These are phyloP conservation scores for Musa balbisiana DNA, from an alignment of 202 grass and related monocot species.

Conservation along the genomic window DNA sequence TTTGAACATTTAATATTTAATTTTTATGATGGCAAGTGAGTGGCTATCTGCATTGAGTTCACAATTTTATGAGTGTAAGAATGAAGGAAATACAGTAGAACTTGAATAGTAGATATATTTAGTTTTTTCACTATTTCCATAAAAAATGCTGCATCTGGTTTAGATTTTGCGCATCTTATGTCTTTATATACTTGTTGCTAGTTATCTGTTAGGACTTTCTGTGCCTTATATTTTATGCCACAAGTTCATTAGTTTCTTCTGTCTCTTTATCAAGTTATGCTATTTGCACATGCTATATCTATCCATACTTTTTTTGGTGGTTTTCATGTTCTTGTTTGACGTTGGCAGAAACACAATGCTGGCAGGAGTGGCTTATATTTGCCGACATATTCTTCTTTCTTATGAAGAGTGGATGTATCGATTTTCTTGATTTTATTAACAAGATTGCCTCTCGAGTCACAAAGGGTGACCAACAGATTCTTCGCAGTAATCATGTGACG, in stretches of 20 bases:
- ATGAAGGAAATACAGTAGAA: not conserved
- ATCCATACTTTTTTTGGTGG: not conserved
- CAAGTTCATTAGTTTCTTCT: not conserved
- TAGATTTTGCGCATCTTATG: not conserved
- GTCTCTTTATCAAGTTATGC: not conserved
- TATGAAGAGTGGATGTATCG: slow-evolving; percentile 97
- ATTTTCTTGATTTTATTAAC: slow-evolving; percentile 97
- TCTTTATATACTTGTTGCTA: not conserved
- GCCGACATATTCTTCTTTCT: slow-evolving; percentile 98
- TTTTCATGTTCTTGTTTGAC: slow-evolving; percentile 10
- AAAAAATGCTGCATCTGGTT: not conserved
- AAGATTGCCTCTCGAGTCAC: slow-evolving; percentile 75
- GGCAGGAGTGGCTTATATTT: slow-evolving; percentile 97
- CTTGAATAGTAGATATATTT: not conserved
- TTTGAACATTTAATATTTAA: not conserved
- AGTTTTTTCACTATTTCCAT: not conserved
- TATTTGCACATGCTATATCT: not conserved
- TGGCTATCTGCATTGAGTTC: not conserved
- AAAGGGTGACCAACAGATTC: slow-evolving; percentile 71
- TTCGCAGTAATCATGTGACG: slow-evolving; percentile 89
- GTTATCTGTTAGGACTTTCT: not conserved
- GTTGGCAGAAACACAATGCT: slow-evolving; percentile 75
- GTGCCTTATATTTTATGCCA: not conserved
- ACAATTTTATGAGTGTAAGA: not conserved
- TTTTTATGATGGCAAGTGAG: not conserved